These are phyloP conservation scores for Borealophlyctis nickersoniae DNA, from an alignment of 192 early-diverging fungal species.

Conservation along the genomic window DNA sequence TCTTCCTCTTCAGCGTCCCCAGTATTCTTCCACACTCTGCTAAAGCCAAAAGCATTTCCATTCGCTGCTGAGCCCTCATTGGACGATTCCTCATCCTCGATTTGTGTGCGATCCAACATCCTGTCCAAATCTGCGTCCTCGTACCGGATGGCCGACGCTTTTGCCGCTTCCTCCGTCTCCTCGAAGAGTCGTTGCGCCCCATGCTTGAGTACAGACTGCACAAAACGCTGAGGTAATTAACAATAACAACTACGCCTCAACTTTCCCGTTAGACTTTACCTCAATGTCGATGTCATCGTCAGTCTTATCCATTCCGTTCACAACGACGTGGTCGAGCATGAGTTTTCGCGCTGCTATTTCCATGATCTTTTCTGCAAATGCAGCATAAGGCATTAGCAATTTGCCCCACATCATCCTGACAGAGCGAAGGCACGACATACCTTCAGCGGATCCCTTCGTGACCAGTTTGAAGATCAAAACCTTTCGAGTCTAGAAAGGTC, in stretches of 20 bases:
- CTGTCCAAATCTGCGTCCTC: conserved; percentile 58
- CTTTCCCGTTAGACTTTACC: too few species aligned
- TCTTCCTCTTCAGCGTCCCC: conserved; percentile 20
- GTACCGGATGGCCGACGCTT: conserved; percentile 37
- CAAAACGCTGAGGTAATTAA: too few species aligned
- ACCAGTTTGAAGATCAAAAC: conserved; percentile 66
- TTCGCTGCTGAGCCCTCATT: conserved; percentile 7
- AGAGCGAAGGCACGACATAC: conserved; percentile 26
- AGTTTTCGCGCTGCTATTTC: conserved; percentile 73
- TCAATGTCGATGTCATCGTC: conserved; percentile 56
- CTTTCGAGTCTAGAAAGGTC: too few species aligned
- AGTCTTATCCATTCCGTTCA: conserved; percentile 66
- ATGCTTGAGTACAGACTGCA: conserved; percentile 66
- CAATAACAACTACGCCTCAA: too few species aligned
- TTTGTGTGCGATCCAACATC: conserved; percentile 50
- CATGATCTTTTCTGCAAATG: conserved; percentile 56
- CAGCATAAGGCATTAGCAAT: too few species aligned
- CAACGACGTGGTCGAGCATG: conserved; percentile 71
- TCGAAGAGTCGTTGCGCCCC: conserved; percentile 70
- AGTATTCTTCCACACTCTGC: conserved; percentile 63
- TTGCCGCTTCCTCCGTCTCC: conserved; percentile 43
- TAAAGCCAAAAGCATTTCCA: conserved; percentile 55
- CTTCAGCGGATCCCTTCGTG: conserved; percentile 60
- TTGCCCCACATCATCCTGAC: neutral
- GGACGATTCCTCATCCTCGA: neutral